Percentiles rank a stretch among this genome's conserved stretches.
Evolutionary conservation across 805 yeast genomes (phyloP).

Genomic region (Barnettozyma californica): DNA sequence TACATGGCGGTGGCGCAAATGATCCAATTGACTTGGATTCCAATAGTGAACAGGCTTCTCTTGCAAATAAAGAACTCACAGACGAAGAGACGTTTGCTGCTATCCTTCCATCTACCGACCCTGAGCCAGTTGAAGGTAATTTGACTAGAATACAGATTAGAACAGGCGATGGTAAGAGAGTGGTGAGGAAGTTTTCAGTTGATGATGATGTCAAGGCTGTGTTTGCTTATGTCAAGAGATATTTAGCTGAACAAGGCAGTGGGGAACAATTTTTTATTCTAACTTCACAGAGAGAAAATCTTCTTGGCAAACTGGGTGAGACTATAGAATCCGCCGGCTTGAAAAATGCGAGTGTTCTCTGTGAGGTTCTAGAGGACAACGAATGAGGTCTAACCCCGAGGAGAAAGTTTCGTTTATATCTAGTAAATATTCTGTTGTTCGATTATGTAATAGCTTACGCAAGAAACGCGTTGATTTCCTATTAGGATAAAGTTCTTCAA

Average conservation of each 20-base stretch:
- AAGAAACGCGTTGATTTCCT: neutral
- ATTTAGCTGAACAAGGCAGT: conserved; percentile 33
- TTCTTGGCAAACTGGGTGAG: conserved; percentile 46
- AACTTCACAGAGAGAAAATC: conserved; percentile 39
- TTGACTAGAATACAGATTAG: conserved; percentile 75
- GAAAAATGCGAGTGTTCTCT: conserved; percentile 60
- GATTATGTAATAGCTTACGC: neutral
- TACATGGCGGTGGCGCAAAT: conserved; percentile 10
- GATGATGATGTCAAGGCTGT: conserved; percentile 54
- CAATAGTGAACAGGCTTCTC: conserved; percentile 9
- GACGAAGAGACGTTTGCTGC: conserved; percentile 42
- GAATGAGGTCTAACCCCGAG: neutral
- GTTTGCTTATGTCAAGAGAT: conserved; percentile 62
- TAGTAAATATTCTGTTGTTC: too few relatives aligned
- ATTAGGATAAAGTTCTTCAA: neutral
- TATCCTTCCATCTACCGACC: conserved; percentile 46
- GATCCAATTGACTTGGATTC: conserved; percentile 25
- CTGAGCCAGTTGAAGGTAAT: conserved; percentile 50
- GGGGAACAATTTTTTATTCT: conserved; percentile 43
- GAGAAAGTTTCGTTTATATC: neutral
- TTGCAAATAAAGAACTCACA: conserved; percentile 22
- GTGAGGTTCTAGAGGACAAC: conserved; percentile 17
- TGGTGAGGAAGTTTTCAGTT: conserved; percentile 61
- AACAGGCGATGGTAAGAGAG: conserved; percentile 78
- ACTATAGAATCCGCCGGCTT: conserved; percentile 73